A percentile compares a stretch with the other conserved stretches of the same genome.
Evolutionary conservation across 495 filamentous ascomycete species (phyloP).

Genomic region (Aspergillus biplanus): DNA sequence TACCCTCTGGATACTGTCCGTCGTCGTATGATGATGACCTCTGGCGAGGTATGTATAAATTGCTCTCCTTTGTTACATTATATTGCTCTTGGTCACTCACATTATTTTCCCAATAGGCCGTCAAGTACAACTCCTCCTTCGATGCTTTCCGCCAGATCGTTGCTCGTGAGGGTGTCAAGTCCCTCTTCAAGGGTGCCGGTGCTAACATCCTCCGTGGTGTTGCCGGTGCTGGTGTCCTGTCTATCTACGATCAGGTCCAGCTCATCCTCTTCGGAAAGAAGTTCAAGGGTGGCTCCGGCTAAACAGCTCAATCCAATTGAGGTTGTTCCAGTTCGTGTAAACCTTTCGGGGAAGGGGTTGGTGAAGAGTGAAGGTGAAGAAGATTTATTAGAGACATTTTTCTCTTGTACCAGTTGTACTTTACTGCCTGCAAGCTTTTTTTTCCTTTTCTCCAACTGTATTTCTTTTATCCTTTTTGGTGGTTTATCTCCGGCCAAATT

Average conservation of each 20-base stretch:
- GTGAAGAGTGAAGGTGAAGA: conserved; percentile 36
- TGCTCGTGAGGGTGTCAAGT: conserved; percentile 93
- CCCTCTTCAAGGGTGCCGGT: conserved; percentile 99
- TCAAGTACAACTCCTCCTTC: conserved; percentile 96
- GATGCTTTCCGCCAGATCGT: conserved; percentile 96
- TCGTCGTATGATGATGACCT: conserved; percentile 99
- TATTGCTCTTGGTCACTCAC: not conserved
- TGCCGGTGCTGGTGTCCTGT: conserved; percentile 99
- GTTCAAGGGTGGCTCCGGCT: conserved; percentile 61
- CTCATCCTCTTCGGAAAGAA: conserved; percentile 98
- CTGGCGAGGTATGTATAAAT: conserved; percentile 65
- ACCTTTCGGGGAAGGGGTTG: conserved; percentile 41
- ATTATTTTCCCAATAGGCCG: conserved; percentile 62
- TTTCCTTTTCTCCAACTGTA: conserved; percentile 46
- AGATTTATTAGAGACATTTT: conserved; percentile 53
- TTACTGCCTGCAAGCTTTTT: conserved; percentile 60
- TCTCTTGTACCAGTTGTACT: conserved; percentile 58
- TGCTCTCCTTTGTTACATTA: not conserved
- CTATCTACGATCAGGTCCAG: conserved; percentile 99
- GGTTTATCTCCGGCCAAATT: conserved; percentile 1
- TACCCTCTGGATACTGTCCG: conserved; percentile 99
- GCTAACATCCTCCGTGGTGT: conserved; percentile 99
- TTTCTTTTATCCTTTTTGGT: conserved; percentile 25
- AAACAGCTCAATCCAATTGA: conserved; percentile 35
- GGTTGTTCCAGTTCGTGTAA: conserved; percentile 24